These are phyloP conservation scores for Urostyla sp. DNA, from an alignment of 73 alveolate genomes.

Conservation along the genomic window DNA sequence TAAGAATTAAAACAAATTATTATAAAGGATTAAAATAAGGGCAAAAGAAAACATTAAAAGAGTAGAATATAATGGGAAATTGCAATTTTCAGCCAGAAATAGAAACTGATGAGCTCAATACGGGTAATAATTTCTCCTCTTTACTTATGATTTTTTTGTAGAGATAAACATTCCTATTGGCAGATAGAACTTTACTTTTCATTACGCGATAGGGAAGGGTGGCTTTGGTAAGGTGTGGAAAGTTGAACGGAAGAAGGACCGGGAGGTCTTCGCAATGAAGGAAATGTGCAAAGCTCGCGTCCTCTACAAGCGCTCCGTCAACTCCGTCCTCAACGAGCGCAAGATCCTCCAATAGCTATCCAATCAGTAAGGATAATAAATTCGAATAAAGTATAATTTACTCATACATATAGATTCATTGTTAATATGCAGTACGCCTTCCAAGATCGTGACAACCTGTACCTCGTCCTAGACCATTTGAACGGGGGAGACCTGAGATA, in stretches of 20 bases:
- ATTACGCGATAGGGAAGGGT: slow-evolving; percentile 28
- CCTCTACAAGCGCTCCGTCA: slow-evolving; percentile 10
- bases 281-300: slow-evolving; percentile 43
- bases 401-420: slow-evolving; percentile 20
- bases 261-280: slow-evolving; percentile 40
- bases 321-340: slow-evolving; percentile 48
- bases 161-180: not conserved
- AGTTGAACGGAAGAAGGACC: slow-evolving; percentile 33
- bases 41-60: no score
- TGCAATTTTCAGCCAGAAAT: not conserved
- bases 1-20: no score
- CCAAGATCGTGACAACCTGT: slow-evolving; percentile 44
- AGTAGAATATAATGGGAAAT: not conserved
- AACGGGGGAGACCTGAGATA: slow-evolving; percentile 44
- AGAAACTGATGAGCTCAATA: slow-evolving; percentile 2
- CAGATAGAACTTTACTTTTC: slow-evolving; percentile 13
- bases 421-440: slow-evolving; percentile 50
- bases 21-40: no score
- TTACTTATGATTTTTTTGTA: not conserved
- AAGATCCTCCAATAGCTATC: slow-evolving; percentile 10
- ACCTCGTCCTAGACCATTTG: slow-evolving; percentile 26
- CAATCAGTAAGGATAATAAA: not conserved
- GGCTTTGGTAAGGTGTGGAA: slow-evolving; percentile 58
- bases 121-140: not conserved
- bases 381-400: not conserved